Conservation (phyloP, 331 rosid genomes). For the Pyrus hybrid region DNA sequence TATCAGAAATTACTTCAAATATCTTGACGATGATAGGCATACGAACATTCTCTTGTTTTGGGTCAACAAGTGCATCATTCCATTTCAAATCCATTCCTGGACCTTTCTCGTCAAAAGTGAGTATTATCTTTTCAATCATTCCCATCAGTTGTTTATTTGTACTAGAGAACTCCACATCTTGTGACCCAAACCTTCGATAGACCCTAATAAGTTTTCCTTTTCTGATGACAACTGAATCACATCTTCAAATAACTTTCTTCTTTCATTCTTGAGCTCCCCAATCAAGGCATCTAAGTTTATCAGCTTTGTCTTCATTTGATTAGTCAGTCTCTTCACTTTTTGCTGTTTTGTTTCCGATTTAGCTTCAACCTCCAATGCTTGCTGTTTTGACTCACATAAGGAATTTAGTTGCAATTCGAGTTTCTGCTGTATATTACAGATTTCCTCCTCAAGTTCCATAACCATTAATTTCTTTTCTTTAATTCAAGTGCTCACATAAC, state of each 20-base stretch:
- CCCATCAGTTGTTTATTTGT: slow-evolving; percentile 41
- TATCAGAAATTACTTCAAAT: slow-evolving; percentile 30
- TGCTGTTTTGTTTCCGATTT: slow-evolving; percentile 38
- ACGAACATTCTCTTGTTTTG: slow-evolving; percentile 36
- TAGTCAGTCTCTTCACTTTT: slow-evolving; percentile 30
- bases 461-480: slow-evolving; percentile 66
- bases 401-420: slow-evolving; percentile 40
- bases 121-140: slow-evolving; percentile 33
- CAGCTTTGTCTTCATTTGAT: slow-evolving; percentile 49
- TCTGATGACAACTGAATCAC: slow-evolving; percentile 45
- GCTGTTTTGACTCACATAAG: slow-evolving; percentile 30
- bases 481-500: slow-evolving; percentile 43
- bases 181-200: slow-evolving; percentile 32
- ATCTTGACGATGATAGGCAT: slow-evolving; percentile 31
- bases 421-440: slow-evolving; percentile 38
- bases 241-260: slow-evolving; percentile 46
- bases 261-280: slow-evolving; percentile 49
- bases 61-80: slow-evolving; percentile 20
- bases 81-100: slow-evolving; percentile 12
- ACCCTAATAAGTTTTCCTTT: slow-evolving; percentile 39
- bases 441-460: slow-evolving; percentile 53
- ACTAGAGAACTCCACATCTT: slow-evolving; percentile 39
- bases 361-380: slow-evolving; percentile 48
- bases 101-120: slow-evolving; percentile 31
- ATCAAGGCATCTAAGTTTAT: slow-evolving; percentile 37